Percentiles rank a stretch among this genome's conserved stretches.
Evolutionary conservation across 139 green algal genomes (phyloP).

Genomic region (Coelastrella sp.): DNA sequence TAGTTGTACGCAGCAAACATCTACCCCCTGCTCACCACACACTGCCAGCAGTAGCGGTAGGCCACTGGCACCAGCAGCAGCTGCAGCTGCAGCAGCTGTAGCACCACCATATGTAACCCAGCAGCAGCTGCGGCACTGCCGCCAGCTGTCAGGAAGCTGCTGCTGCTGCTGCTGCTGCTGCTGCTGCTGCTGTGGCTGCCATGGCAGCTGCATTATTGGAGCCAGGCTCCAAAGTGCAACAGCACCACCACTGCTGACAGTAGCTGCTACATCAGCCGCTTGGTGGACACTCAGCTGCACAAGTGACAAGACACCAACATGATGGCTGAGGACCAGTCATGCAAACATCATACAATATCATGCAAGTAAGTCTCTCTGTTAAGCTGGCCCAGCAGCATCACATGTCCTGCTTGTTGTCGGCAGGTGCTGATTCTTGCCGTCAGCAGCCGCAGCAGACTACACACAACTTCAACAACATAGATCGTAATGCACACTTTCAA

Average conservation of each 20-base stretch:
- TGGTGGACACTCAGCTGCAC: conserved; percentile 15
- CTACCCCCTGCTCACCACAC: not conserved
- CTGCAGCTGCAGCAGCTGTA: conserved; percentile 30
- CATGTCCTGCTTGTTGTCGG: too few species aligned
- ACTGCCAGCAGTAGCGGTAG: conserved; percentile 47
- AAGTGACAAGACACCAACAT: not conserved
- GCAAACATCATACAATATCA: not conserved
- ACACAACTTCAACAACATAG: too few species aligned
- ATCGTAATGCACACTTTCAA: too few species aligned
- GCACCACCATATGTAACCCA: conserved; percentile 32
- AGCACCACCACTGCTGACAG: conserved; percentile 38
- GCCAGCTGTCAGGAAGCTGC: conserved; percentile 26
- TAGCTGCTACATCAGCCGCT: conserved; percentile 19
- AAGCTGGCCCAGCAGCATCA: too few species aligned
- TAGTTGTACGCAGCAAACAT: conserved; percentile 7
- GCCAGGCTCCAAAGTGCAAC: conserved; percentile 49
- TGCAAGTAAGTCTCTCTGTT: too few species aligned
- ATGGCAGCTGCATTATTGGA: conserved; percentile 46
- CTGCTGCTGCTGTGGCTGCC: conserved; percentile 37
- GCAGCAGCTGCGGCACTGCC: conserved; percentile 18
- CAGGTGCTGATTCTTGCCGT: too few species aligned
- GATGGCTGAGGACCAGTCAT: not conserved
- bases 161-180: conserved; percentile 30
- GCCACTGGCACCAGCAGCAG: not conserved
- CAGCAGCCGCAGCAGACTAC: too few species aligned